phyloP scores from a whole-genome alignment of 2,329 filamentous ascomycete genomes.

The Colletotrichum euphorbiae region DNA sequence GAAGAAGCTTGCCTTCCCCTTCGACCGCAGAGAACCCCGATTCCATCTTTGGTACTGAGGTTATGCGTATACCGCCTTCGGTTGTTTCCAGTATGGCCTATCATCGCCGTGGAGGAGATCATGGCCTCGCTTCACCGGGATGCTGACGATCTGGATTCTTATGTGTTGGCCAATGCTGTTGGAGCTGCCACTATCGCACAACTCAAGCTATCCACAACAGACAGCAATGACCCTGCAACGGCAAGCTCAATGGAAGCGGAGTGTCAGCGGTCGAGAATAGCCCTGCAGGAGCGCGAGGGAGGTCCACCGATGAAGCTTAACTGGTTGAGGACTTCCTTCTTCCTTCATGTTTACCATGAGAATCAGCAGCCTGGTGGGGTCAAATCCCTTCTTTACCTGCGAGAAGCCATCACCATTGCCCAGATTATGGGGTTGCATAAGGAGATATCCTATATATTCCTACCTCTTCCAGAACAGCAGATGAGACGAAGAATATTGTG shows the following conservation, averaged over 20 bases:
- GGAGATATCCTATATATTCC: slow-evolving; percentile 52
- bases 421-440: slow-evolving; percentile 62
- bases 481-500: slow-evolving; percentile 55
- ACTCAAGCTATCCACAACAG: slow-evolving; percentile 54
- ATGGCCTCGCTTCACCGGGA: slow-evolving; percentile 52
- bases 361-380: slow-evolving; percentile 59
- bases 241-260: slow-evolving; percentile 51
- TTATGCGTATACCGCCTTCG: slow-evolving; percentile 62
- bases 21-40: slow-evolving; percentile 31
- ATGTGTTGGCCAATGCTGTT: slow-evolving; percentile 58
- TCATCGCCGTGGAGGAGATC: slow-evolving; percentile 58
- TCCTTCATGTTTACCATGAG: slow-evolving; percentile 64
- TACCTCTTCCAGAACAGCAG: slow-evolving; percentile 55
- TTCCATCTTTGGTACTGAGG: slow-evolving; percentile 40
- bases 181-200: slow-evolving; percentile 62
- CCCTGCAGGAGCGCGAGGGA: slow-evolving; percentile 43
- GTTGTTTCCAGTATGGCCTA: slow-evolving; percentile 64
- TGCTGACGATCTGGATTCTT: slow-evolving; percentile 49
- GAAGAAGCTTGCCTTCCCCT: slow-evolving; percentile 12
- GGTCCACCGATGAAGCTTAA: slow-evolving; percentile 51
- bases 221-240: slow-evolving; percentile 47
- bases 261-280: slow-evolving; percentile 47
- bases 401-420: slow-evolving; percentile 63
- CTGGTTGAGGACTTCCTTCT: slow-evolving; percentile 60
- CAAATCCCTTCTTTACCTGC: slow-evolving; percentile 59